Evolutionary conservation across 2,329 filamentous ascomycete genomes (phyloP), one percentile per base, ranked within the genome.

Genomic region (Sordariomycetes sp.): DNA sequence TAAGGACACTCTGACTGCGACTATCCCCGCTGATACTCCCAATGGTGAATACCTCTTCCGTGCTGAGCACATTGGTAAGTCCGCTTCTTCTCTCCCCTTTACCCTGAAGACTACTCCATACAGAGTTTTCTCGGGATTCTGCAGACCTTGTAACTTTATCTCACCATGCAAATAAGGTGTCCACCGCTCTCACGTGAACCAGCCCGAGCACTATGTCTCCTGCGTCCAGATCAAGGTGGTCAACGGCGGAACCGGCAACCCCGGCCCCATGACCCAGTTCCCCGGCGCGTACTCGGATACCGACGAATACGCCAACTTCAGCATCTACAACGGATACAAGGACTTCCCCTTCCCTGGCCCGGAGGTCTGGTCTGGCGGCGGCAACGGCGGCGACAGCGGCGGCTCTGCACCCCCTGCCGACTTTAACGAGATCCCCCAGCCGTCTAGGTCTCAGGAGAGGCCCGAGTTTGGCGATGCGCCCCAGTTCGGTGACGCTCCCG

Each of bases 241-340:
- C 22, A 60, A 60, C 10, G 61, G 62, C 8, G 71, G 70, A 7
- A 66, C 56, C 54, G 73, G 70, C 8, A 69, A 65, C 1, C 73
- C 74, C 1, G 64, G 66, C 3, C 64, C 63, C 51, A 65, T 77
- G 42, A 79, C 81, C 17, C 62, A 71, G 1, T 78, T 81, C 66
- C 79, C 79, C 0, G 79, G 79, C 7, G 78, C 75, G 1, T 81
- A 82, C 63, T 63, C 60, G 53, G 58, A 61, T 20, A 60, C 35
- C 45, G 65, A 68, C 42, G 57, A 62, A 10, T 63, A 61, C 52
- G 61, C 61, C 53, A 62, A 56, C 54, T 62, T 63, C 55, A 63
- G 59, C 62, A 58, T 64, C 53, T 64, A 62, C 55, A 50, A 48
- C 51, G 62, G 62, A n/a, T 58, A 57, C 59, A 62, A 61, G 57